These are phyloP conservation scores for Fusarium incarnatum DNA, from an alignment of 2,329 filamentous ascomycete genomes.

Conservation along the genomic window DNA sequence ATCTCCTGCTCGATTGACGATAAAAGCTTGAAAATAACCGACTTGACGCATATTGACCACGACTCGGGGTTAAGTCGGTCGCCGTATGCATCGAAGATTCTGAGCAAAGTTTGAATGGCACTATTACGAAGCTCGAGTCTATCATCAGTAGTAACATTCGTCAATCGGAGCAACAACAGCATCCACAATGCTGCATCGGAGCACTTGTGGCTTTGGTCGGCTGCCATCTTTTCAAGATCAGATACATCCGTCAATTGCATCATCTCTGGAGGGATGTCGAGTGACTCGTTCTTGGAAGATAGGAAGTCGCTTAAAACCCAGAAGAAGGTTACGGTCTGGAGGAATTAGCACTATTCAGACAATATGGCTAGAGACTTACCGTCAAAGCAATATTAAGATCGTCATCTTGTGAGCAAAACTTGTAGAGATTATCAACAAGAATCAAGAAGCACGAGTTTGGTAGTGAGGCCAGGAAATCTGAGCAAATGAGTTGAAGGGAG, in stretches of 20 bases:
- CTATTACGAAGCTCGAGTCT: slow-evolving; percentile 83
- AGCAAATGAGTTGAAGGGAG: slow-evolving; percentile 91
- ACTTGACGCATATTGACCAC: slow-evolving; percentile 86
- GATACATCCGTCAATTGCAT: slow-evolving; percentile 61
- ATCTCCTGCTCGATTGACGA: slow-evolving; percentile 74
- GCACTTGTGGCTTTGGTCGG: slow-evolving; percentile 67
- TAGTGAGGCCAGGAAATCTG: slow-evolving; percentile 85
- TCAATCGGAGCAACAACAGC: slow-evolving; percentile 77
- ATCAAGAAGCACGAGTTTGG: slow-evolving; percentile 78
- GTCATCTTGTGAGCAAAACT: slow-evolving; percentile 88
- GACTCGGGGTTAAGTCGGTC: slow-evolving; percentile 80
- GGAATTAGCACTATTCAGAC: slow-evolving; percentile 8
- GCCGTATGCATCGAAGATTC: slow-evolving; percentile 92
- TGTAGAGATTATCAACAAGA: slow-evolving; percentile 87
- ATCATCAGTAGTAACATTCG: slow-evolving; percentile 76
- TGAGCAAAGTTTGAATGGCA: slow-evolving; percentile 88
- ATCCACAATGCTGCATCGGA: slow-evolving; percentile 83
- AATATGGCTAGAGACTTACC: slow-evolving; percentile 58
- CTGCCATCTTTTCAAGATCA: slow-evolving; percentile 69
- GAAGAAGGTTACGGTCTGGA: slow-evolving; percentile 88
- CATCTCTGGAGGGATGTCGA: slow-evolving; percentile 68
- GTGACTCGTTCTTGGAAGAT: slow-evolving; percentile 67
- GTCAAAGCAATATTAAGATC: slow-evolving; percentile 97
- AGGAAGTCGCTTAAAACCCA: slow-evolving; percentile 95
- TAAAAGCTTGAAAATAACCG: slow-evolving; percentile 82